Evolutionary conservation across 352 stramenopile species (phyloP).

Genomic region (Pilasporangium apinafurcum): DNA sequence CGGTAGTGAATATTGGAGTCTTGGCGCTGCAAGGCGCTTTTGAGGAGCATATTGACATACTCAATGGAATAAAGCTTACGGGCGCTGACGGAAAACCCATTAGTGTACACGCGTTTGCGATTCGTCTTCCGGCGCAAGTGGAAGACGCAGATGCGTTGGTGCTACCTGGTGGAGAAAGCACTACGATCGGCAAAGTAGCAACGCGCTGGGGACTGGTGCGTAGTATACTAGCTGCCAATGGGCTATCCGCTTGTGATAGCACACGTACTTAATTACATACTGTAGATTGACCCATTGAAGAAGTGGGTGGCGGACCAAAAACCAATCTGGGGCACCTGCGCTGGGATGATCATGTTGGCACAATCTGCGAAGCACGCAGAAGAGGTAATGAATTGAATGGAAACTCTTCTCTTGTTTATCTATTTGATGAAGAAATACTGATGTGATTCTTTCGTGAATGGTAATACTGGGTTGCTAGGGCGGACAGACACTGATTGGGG

Average conservation of each 20-base stretch:
- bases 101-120: slow-evolving; percentile 49
- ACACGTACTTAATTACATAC: not conserved
- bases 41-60: slow-evolving; percentile 87
- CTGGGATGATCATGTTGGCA: slow-evolving; percentile 96
- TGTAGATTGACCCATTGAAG: slow-evolving; percentile 56
- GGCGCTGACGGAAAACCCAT: slow-evolving; percentile 17
- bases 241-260: not conserved
- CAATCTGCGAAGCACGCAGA: slow-evolving; percentile 76
- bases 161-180: slow-evolving; percentile 94
- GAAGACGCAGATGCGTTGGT: slow-evolving; percentile 88
- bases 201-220: slow-evolving; percentile 65
- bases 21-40: slow-evolving; percentile 90
- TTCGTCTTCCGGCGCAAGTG: slow-evolving; percentile 80
- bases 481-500: slow-evolving; percentile 92
- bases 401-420: too few relatives aligned
- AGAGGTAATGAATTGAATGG: slow-evolving; percentile 35
- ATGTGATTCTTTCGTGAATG: slow-evolving; percentile 27
- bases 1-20: slow-evolving; percentile 47
- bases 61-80: slow-evolving; percentile 35
- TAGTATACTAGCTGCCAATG: not conserved
- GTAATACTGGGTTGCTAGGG: slow-evolving; percentile 21
- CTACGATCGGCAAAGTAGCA: slow-evolving; percentile 92
- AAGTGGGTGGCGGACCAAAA: slow-evolving; percentile 61
- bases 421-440: slow-evolving; percentile 24
- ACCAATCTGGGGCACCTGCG: slow-evolving; percentile 96